Evolutionary conservation across 2,329 filamentous ascomycete genomes (phyloP), one percentile per base, ranked within the genome.

Genomic region (Pseudocercospora vitis): DNA sequence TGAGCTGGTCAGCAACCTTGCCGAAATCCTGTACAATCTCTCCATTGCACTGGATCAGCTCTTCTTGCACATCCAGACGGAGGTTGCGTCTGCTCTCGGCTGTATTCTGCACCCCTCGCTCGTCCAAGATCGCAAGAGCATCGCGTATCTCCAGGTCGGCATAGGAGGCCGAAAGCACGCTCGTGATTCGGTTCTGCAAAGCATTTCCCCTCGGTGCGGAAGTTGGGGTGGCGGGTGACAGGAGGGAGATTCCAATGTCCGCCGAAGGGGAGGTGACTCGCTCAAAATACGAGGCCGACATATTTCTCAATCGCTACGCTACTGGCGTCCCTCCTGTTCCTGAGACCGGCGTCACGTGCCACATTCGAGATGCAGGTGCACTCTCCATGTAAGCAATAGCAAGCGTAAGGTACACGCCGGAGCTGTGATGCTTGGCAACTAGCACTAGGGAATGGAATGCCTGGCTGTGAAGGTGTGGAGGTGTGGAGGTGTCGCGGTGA

Each of bases 31-130:
- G 79, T 54, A 97, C 84, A 59, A 97, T 88, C 60, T 89, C 84
- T 46, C 88, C 91, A 82, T 97, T 96, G 73, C 88, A 91, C 60
- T 92, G 84, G 52, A 97, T 91, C 31, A 96, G 88, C 68, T 97
- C 91, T 70, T 88, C 92, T 69, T 97, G 91, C 1, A 95, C 79
- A 68, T 95, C 85, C 1, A 95, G 73, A 12, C 91, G 84, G 12
- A 97, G 74, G 54, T 89, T 86, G 4, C 92, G 84, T 48, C 94
- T 82, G 2, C 85, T 87, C 61, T 91, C 88, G 7, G 88, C 80
- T 9, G 84, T 89, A 68, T 95, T 96, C 51, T 80, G 76, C 11
- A 91, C 71, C 0, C 80, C 79, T 29, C 88, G 81, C 46, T 82
- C 76, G 71, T 96, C 92, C 16, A 97, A 76, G 1, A 94, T 83